phyloP scores from a whole-genome alignment of 805 yeast genomes.

The Vanderwaltozyma yarrowii region DNA sequence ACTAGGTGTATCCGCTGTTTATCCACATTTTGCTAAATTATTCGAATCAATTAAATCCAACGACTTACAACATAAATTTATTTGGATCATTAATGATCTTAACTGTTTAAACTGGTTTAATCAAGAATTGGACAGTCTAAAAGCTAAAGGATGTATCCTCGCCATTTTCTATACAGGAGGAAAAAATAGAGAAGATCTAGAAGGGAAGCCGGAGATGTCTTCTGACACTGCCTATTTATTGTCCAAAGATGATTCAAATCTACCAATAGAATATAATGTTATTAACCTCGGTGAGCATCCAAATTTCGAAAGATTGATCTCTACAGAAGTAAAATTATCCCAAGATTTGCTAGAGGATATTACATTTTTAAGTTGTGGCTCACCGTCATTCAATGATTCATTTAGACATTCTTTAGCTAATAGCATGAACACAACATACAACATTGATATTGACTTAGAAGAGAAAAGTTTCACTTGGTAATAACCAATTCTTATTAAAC shows the following conservation, averaged over 20 bases:
- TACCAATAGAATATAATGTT: slow-evolving; percentile 8
- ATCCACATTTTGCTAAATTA: slow-evolving; percentile 31
- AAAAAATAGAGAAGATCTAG: slow-evolving; percentile 4
- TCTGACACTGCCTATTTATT: neutral
- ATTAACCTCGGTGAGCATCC: slow-evolving; percentile 37
- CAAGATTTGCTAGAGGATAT: slow-evolving; percentile 33
- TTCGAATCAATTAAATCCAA: slow-evolving; percentile 10
- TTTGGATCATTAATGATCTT: slow-evolving; percentile 55
- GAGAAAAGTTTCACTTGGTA: slow-evolving; percentile 30
- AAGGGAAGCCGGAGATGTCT: neutral
- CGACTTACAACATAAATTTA: slow-evolving; percentile 31
- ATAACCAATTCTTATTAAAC: no score
- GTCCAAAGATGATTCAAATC: neutral
- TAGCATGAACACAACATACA: slow-evolving; percentile 23
- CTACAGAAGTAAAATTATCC: slow-evolving; percentile 25
- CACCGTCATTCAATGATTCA: slow-evolving; percentile 46
- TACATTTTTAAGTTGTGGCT: slow-evolving; percentile 57
- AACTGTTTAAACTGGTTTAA: slow-evolving; percentile 41
- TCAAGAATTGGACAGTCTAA: slow-evolving; percentile 31
- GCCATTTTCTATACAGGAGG: slow-evolving; percentile 7
- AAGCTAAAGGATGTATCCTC: slow-evolving; percentile 22
- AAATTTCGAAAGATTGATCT: slow-evolving; percentile 31
- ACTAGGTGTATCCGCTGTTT: slow-evolving; percentile 44
- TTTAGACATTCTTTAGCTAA: slow-evolving; percentile 39
- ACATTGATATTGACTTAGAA: slow-evolving; percentile 23